Base-by-base conservation (phyloP, 176 grass and related monocot genomes). In the Rhynchospora pubera region DNA sequence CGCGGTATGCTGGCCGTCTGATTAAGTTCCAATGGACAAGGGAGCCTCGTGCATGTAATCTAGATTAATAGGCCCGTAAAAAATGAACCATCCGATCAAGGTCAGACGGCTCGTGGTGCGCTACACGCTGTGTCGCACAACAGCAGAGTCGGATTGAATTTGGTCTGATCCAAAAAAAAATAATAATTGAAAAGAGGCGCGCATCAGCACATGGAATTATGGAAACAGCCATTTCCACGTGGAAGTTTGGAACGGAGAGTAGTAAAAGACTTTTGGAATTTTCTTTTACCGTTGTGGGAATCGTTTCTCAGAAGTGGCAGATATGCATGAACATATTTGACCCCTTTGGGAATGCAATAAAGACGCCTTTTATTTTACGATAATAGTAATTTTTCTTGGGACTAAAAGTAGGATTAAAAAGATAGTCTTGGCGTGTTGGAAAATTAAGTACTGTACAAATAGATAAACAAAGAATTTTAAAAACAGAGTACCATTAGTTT, bases 261-360 rank as follows among this genome's bases (percentile, higher is more conserved):
- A 26, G 47, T 23, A 75, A 28, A 26, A 32, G 6, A 5, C 12
- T 18, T 21, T 55, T 56, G 24, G 6, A 55, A 76, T 53, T 75
- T 76, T 55, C 72, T 76, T 77, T 77, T 77, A 56, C 72, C 22
- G 50, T 56, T 21, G 22, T 32, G 23, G 47, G 72, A 55, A 55
- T 76, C 11, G 1, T 52, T 61, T 52, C 2, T 76, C 13, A 32
- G 23, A 32, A 14, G 72, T 8, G 10, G 4, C 24, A 56, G 55
- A 30, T 13, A 77, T 77, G 72, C 50, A 77, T 55, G 72, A 77
- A 32, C 50, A 77, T 55, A 55, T 76, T 76, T 55, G 22, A 76
- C 48, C 53, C 23, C 22, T 76, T 76, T 52, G 72, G 22, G 48
- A 55, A 55, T 12, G 47, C 47, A 28, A 32, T 76, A 76, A 55